phyloP scores from a whole-genome alignment of 2,329 filamentous ascomycete genomes.

The Exophiala dermatitidis region DNA sequence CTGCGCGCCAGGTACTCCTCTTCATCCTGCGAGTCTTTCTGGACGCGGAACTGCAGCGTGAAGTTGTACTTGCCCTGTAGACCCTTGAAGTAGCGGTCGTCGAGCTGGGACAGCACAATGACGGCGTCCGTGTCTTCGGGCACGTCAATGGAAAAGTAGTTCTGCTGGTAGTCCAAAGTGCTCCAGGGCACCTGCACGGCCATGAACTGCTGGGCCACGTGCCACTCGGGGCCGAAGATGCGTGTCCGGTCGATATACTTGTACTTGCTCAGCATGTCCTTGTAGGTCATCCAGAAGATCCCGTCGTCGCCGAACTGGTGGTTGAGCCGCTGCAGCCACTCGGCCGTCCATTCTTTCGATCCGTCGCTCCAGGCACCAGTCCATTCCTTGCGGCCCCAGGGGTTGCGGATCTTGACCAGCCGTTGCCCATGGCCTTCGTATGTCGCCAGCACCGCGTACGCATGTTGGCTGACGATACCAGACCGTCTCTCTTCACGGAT shows the following conservation, averaged over 20 bases:
- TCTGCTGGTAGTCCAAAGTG: slow-evolving; percentile 52
- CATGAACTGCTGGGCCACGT: slow-evolving; percentile 56
- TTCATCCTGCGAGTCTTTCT: slow-evolving; percentile 47
- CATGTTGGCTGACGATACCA: slow-evolving; percentile 45
- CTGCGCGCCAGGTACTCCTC: slow-evolving; percentile 54
- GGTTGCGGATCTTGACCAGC: slow-evolving; percentile 57
- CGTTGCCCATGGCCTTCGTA: slow-evolving; percentile 56
- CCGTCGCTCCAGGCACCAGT: slow-evolving; percentile 76
- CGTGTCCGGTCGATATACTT: slow-evolving; percentile 55
- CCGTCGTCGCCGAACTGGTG: slow-evolving; percentile 74
- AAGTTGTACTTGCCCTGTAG: slow-evolving; percentile 53
- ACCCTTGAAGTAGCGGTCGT: slow-evolving; percentile 54
- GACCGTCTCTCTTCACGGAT: slow-evolving; percentile 35
- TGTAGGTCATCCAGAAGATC: slow-evolving; percentile 56
- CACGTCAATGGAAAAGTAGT: slow-evolving; percentile 52
- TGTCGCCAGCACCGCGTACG: slow-evolving; percentile 53
- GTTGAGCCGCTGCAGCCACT: slow-evolving; percentile 65
- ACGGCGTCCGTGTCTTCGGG: slow-evolving; percentile 49
- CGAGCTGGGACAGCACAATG: slow-evolving; percentile 54
- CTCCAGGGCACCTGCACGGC: slow-evolving; percentile 55
- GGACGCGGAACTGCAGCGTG: slow-evolving; percentile 52
- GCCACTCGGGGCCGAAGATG: slow-evolving; percentile 56
- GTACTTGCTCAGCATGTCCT: slow-evolving; percentile 53
- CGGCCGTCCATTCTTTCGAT: slow-evolving; percentile 74
- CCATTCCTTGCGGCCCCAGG: slow-evolving; percentile 78